phyloP scores from a whole-genome alignment of 306 rosid genomes.

The Citrullus mucosospermus region DNA sequence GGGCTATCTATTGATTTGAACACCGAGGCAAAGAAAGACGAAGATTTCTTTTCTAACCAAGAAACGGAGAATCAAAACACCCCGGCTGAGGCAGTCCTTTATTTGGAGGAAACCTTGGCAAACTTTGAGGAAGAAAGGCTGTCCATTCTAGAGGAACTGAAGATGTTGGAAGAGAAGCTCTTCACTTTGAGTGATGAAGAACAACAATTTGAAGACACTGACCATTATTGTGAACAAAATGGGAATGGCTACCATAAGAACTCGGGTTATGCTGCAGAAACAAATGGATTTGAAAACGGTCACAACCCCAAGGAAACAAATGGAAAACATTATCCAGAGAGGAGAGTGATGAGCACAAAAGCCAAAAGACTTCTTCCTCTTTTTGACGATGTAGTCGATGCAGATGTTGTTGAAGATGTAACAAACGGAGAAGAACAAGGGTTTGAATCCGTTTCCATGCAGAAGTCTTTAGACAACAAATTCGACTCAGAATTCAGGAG shows the following conservation, averaged over 20 bases:
- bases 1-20: slow-evolving; percentile 58
- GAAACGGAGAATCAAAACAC: slow-evolving; percentile 59
- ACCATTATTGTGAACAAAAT: slow-evolving; percentile 31
- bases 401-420: slow-evolving; percentile 44
- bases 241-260: slow-evolving; percentile 60
- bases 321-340: slow-evolving; percentile 50
- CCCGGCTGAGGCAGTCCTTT: slow-evolving; percentile 54
- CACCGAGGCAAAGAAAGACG: slow-evolving; percentile 56
- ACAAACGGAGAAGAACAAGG: slow-evolving; percentile 44
- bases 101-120: slow-evolving; percentile 64
- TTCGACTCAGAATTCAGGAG: slow-evolving; percentile 34
- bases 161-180: slow-evolving; percentile 78
- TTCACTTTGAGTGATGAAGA: slow-evolving; percentile 51
- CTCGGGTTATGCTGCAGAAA: slow-evolving; percentile 17
- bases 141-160: slow-evolving; percentile 69
- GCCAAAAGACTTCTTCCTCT: slow-evolving; percentile 69
- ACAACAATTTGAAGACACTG: slow-evolving; percentile 30
- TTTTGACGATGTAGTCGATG: slow-evolving; percentile 42
- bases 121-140: slow-evolving; percentile 85
- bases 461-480: slow-evolving; percentile 23
- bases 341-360: slow-evolving; percentile 30
- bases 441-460: slow-evolving; percentile 15
- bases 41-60: slow-evolving; percentile 33
- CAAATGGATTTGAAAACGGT: slow-evolving; percentile 53
- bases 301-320: slow-evolving; percentile 41